These are phyloP conservation scores for Plectosphaerella sp. DNA, from an alignment of 2,329 filamentous ascomycete genomes.

Conservation along the genomic window DNA sequence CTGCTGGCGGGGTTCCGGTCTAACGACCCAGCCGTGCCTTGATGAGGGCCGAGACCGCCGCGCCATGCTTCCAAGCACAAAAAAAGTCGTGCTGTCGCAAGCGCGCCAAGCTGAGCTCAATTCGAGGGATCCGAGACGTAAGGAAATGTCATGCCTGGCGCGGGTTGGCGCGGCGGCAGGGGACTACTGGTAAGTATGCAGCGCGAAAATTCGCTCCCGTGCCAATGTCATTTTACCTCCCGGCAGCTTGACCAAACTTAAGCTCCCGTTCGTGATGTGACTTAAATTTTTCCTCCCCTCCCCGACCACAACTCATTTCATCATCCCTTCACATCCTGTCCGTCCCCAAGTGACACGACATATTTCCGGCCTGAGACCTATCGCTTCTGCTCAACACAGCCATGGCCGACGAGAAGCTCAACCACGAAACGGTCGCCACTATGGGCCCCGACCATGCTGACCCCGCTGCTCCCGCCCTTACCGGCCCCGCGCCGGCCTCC, in stretches of 20 bases:
- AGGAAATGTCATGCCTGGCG: too few species aligned
- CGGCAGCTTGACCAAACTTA: background rate
- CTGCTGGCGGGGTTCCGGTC: background rate
- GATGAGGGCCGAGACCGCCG: background rate
- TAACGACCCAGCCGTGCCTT: background rate
- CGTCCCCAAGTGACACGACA: background rate
- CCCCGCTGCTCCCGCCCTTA: background rate
- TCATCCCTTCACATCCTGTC: background rate
- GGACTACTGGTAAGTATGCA: too few species aligned
- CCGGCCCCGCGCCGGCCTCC: background rate
- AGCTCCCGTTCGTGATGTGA: background rate
- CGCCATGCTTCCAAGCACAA: background rate
- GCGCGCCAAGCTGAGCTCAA: background rate
- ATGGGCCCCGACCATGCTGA: background rate
- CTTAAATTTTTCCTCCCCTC: background rate
- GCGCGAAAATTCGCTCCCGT: background rate
- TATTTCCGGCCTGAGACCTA: background rate
- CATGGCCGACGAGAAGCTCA: conserved; percentile 2
- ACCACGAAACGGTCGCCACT: background rate
- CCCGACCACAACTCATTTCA: background rate
- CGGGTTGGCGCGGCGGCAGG: too few species aligned
- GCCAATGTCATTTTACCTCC: background rate
- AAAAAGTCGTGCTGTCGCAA: background rate
- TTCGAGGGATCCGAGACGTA: background rate
- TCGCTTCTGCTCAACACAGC: background rate